A percentile compares a stretch with the other conserved stretches of the same genome.
Evolutionary conservation across 768 basidiomycete genomes (phyloP).

Genomic region (Suillus cothurnatus): DNA sequence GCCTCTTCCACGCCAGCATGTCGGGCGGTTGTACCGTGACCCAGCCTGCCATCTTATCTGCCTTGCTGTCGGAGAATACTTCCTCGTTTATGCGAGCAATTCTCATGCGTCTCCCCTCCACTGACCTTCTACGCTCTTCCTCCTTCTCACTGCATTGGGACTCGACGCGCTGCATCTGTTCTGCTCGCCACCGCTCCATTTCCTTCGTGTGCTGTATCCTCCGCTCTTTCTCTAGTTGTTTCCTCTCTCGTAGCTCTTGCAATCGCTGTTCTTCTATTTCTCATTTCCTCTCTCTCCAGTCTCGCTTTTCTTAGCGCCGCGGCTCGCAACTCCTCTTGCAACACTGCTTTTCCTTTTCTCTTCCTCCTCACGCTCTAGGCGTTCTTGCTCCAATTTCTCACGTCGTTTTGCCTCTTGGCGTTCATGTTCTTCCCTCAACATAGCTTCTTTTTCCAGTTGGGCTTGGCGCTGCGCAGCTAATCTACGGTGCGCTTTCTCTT

Average conservation of each 20-base stretch:
- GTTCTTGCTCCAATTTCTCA: constrained; percentile 15
- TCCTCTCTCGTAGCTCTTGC: constrained; percentile 50
- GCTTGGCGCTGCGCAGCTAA: constrained; percentile 23
- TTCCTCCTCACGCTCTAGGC: constrained; percentile 43
- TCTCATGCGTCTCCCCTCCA: constrained; percentile 40
- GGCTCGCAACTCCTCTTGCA: constrained; percentile 46
- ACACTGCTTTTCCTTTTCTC: constrained; percentile 41
- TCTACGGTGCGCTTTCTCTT: constrained; percentile 27
- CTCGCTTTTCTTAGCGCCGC: constrained; percentile 36
- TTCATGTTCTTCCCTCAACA: constrained; percentile 46
- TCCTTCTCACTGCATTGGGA: constrained; percentile 48
- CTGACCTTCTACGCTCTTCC: constrained; percentile 43
- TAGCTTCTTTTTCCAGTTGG: constrained; percentile 44
- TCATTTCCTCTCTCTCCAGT: constrained; percentile 41
- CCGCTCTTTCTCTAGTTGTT: constrained; percentile 46
- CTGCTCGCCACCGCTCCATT: constrained; percentile 54
- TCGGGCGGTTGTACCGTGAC: constrained; percentile 60
- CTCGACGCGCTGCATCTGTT: constrained; percentile 47
- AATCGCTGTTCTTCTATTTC: constrained; percentile 49
- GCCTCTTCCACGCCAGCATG: constrained; percentile 59
- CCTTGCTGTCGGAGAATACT: constrained; percentile 43
- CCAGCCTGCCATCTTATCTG: constrained; percentile 53
- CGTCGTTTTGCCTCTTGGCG: constrained; percentile 41
- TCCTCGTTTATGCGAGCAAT: constrained; percentile 49
- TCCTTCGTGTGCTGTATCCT: constrained; percentile 52